phyloP scores from a whole-genome alignment of 306 rosid genomes.

The Rosa persica region DNA sequence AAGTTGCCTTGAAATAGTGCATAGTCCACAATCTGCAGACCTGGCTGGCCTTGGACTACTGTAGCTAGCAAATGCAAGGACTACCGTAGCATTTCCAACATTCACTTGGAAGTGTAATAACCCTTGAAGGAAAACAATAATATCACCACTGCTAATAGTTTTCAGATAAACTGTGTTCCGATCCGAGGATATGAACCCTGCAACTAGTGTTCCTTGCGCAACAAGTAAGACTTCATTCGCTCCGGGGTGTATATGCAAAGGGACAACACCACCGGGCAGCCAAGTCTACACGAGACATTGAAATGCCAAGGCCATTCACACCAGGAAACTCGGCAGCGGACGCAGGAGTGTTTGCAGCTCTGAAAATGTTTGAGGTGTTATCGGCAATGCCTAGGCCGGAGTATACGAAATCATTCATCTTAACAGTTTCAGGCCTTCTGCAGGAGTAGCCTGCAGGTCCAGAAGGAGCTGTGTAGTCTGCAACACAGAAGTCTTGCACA shows the following conservation, averaged over 20 bases:
- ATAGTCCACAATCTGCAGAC: slow-evolving; percentile 54
- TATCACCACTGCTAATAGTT: slow-evolving; percentile 51
- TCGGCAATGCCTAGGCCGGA: slow-evolving; percentile 44
- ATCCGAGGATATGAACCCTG: slow-evolving; percentile 54
- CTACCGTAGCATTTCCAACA: background rate
- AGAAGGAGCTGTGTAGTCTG: no score
- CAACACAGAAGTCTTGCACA: no score
- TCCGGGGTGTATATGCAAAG: slow-evolving; percentile 66
- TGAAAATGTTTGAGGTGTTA: slow-evolving; percentile 60
- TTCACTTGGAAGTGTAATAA: slow-evolving; percentile 60
- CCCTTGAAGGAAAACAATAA: slow-evolving; percentile 66
- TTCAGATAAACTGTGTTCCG: slow-evolving; percentile 43
- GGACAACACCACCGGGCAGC: slow-evolving; percentile 45
- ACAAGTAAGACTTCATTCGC: slow-evolving; percentile 49
- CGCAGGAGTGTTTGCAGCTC: slow-evolving; percentile 44
- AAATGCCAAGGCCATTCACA: slow-evolving; percentile 64
- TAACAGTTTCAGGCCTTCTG: slow-evolving; percentile 47
- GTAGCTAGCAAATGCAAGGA: slow-evolving; percentile 37
- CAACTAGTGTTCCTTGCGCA: slow-evolving; percentile 37
- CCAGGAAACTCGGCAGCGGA: slow-evolving; percentile 57
- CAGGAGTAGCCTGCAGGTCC: slow-evolving; percentile 50
- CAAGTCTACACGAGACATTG: slow-evolving; percentile 53
- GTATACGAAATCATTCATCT: slow-evolving; percentile 48
- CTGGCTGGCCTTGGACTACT: slow-evolving; percentile 67
- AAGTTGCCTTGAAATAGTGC: slow-evolving; percentile 62